phyloP scores from a whole-genome alignment of 257 asterid species.

The Prunella vulgaris region DNA sequence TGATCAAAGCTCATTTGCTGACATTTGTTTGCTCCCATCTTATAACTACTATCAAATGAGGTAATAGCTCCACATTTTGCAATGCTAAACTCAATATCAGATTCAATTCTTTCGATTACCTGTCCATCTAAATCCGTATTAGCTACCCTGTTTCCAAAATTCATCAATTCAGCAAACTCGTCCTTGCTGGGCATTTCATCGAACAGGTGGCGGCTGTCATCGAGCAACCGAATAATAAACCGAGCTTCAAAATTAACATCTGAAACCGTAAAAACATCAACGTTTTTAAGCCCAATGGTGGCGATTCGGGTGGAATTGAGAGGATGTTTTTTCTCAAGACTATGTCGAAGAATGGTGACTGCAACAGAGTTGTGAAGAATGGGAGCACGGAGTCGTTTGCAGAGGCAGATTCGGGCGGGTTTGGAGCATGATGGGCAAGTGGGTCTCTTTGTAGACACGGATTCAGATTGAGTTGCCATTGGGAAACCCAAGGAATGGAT shows the following conservation, averaged over 20 bases:
- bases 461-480: constrained; percentile 51
- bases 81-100: constrained; percentile 32
- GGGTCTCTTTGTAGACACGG: constrained; percentile 54
- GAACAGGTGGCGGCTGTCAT: constrained; percentile 28
- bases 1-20: constrained; percentile 30
- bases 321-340: constrained; percentile 72
- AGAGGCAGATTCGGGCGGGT: constrained; percentile 67
- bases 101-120: not conserved
- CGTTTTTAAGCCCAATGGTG: constrained; percentile 48
- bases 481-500: constrained; percentile 18
- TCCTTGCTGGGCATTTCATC: constrained; percentile 30
- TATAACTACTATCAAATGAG: constrained; percentile 12
- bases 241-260: constrained; percentile 62
- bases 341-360: constrained; percentile 76
- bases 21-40: constrained; percentile 3
- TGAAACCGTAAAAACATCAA: constrained; percentile 44
- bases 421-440: constrained; percentile 69
- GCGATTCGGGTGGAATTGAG: constrained; percentile 80
- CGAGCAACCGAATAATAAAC: constrained; percentile 35
- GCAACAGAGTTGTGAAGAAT: constrained; percentile 51
- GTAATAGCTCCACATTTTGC: constrained; percentile 46
- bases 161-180: constrained; percentile 3
- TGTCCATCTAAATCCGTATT: constrained; percentile 1
- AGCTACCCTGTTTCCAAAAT: not conserved
- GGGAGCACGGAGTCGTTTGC: constrained; percentile 53